Evolutionary conservation across 2,329 filamentous ascomycete species (phyloP).

Genomic region (Xylariaceae sp.): DNA sequence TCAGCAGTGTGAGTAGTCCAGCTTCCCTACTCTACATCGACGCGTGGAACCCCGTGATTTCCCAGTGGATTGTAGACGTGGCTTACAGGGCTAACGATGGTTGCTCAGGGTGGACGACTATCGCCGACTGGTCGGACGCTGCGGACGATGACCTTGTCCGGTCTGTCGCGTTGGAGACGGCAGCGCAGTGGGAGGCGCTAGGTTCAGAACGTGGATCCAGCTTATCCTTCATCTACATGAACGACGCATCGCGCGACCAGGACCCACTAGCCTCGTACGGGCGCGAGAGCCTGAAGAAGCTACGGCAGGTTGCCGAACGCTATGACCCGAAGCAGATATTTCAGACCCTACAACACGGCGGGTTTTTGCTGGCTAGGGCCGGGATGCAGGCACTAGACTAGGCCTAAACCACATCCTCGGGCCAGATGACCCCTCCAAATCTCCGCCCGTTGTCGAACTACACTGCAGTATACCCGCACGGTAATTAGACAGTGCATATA

Average conservation of each 20-base stretch:
- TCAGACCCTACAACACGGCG: slow-evolving; percentile 35
- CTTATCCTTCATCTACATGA: slow-evolving; percentile 31
- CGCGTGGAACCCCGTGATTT: no score
- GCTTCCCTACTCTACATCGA: no score
- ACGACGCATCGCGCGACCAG: slow-evolving; percentile 38
- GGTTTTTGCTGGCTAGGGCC: slow-evolving; percentile 24
- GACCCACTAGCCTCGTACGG: slow-evolving; percentile 36
- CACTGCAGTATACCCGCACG: no score
- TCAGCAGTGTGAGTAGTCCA: slow-evolving; percentile 27
- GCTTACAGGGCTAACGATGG: no score
- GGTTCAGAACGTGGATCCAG: neutral
- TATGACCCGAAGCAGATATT: slow-evolving; percentile 38
- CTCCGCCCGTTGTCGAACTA: no score
- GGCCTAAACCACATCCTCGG: no score
- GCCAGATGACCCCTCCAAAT: no score
- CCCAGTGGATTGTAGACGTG: no score
- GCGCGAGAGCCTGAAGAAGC: slow-evolving; percentile 27
- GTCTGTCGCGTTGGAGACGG: slow-evolving; percentile 22
- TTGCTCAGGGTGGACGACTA: slow-evolving; percentile 33
- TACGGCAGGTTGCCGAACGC: slow-evolving; percentile 30
- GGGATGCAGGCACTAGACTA: no score
- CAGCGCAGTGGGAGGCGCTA: slow-evolving; percentile 5
- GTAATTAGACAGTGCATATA: neutral
- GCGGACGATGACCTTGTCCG: slow-evolving; percentile 27
- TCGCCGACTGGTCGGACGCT: slow-evolving; percentile 29